Conservation (phyloP, 2,329 filamentous ascomycete genomes). For the Bimuria novae-zelandiae region DNA sequence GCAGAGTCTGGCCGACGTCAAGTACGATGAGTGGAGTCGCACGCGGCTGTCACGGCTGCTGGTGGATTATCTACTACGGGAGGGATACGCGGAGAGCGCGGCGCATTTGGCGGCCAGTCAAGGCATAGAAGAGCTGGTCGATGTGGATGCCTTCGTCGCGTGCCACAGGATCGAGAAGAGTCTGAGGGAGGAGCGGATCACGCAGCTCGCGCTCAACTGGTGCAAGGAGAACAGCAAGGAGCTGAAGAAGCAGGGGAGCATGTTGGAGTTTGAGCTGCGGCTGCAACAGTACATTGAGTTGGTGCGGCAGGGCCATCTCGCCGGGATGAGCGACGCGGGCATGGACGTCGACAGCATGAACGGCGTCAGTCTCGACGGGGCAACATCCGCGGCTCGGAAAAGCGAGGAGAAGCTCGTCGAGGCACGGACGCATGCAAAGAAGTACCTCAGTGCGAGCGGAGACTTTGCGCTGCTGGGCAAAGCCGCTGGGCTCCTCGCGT, state of each 20-base stretch:
- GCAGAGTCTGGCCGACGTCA: slow-evolving; percentile 82
- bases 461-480: slow-evolving; percentile 70
- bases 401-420: slow-evolving; percentile 67
- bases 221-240: slow-evolving; percentile 93
- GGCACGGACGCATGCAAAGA: slow-evolving; percentile 80
- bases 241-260: slow-evolving; percentile 84
- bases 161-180: slow-evolving; percentile 79
- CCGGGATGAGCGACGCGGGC: slow-evolving; percentile 28
- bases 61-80: slow-evolving; percentile 88
- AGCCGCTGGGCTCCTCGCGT: slow-evolving; percentile 81
- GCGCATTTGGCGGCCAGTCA: slow-evolving; percentile 74
- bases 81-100: slow-evolving; percentile 81
- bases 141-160: slow-evolving; percentile 83
- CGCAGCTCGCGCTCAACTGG: slow-evolving; percentile 83
- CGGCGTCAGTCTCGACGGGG: slow-evolving; percentile 65
- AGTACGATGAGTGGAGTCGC: slow-evolving; percentile 89
- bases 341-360: slow-evolving; percentile 53
- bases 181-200: slow-evolving; percentile 67
- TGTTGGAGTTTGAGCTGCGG: slow-evolving; percentile 89
- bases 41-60: slow-evolving; percentile 80
- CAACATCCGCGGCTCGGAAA: slow-evolving; percentile 10
- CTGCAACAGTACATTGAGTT: slow-evolving; percentile 96
- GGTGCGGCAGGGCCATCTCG: slow-evolving; percentile 63
- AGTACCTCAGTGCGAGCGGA: slow-evolving; percentile 73
- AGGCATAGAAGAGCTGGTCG: slow-evolving; percentile 78